Evolutionary conservation across 225 moss, liverwort and hornwort species (phyloP).

Genomic region (Rhytidiadelphus loreus): DNA sequence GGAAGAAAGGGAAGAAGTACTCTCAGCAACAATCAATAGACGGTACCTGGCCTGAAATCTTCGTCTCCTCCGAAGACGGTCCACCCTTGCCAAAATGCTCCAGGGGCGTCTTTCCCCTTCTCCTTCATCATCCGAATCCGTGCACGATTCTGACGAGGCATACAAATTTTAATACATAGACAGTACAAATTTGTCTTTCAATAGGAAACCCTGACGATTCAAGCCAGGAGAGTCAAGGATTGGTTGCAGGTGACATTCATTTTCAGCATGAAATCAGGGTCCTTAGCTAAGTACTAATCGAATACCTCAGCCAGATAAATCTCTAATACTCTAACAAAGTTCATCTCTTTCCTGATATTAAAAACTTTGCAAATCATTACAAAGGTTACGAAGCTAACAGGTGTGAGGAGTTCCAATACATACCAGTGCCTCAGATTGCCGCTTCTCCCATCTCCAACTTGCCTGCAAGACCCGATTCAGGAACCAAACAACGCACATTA

Average conservation of each 20-base stretch:
- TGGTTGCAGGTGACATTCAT: neutral
- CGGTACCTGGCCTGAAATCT: conserved; percentile 59
- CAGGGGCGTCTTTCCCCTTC: conserved; percentile 37
- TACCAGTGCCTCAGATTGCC: conserved; percentile 77
- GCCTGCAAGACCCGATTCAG: conserved; percentile 41
- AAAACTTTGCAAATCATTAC: neutral
- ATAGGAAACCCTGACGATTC: neutral
- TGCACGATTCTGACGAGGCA: conserved; percentile 45
- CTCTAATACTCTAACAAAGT: neutral
- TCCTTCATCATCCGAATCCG: conserved; percentile 82
- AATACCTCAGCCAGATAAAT: neutral
- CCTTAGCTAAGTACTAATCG: neutral
- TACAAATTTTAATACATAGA: neutral
- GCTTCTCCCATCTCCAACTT: conserved; percentile 98
- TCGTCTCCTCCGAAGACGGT: conserved; percentile 46
- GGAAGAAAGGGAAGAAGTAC: neutral
- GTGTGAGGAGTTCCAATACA: neutral
- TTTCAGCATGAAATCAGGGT: neutral
- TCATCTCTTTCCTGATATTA: neutral
- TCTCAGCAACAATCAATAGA: neutral
- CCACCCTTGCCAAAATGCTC: conserved; percentile 80
- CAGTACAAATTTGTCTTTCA: neutral
- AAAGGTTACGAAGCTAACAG: neutral
- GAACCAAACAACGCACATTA: neutral
- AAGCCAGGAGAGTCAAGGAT: neutral